Evolutionary conservation across 2,329 filamentous ascomycete genomes (phyloP), one percentile per base, ranked within the genome.

Genomic region (Neofusicoccum laricinum): DNA sequence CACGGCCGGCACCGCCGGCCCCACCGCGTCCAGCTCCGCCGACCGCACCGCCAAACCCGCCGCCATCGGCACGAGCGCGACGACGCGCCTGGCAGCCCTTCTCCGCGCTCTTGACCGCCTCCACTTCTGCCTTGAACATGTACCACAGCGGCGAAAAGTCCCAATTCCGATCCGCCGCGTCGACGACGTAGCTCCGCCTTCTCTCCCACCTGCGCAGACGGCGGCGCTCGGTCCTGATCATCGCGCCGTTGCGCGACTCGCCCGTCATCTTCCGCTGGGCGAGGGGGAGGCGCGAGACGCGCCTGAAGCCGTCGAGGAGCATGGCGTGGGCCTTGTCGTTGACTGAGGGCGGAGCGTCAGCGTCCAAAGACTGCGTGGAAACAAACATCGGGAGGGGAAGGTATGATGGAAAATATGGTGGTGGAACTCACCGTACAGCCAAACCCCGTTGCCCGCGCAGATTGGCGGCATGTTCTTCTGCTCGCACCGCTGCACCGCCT

Each of bases 371-470:
- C 25, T 1, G 5, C 4, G 7, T 30, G 25, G 25, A 4, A 30
- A 30, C 25, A 30, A 30, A 30, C 25, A 30, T 30, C 25, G 25
- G 25, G 2, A 30, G 2, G 25, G 25, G 25, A n/a, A n/a, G n/a
- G n/a, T n/a, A n/a, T n/a, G n/a, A n/a, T n/a, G n/a, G n/a, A n/a
- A n/a, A n/a, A n/a, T n/a, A n/a, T n/a, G n/a, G n/a, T n/a, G n/a
- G n/a, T n/a, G n/a, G n/a, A n/a, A n/a, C n/a, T 59, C 32, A 67
- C 65, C 25, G 45, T 57, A 68, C 34, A 68, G 40, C 25, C 19
- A 40, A 3, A 67, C 66, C 10, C 64, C 66, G 19, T 66, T 68
- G 5, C 67, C 67, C 25, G 64, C 65, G 25, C 66, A 45, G n/a
- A 68, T 65, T 0, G 46, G 59, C n/a, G 65, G 55, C 55, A 59